Percentiles rank a stretch among this genome's conserved stretches.
phyloP scores from a whole-genome alignment of 306 rosid genomes.

The Purshia tridentata region DNA sequence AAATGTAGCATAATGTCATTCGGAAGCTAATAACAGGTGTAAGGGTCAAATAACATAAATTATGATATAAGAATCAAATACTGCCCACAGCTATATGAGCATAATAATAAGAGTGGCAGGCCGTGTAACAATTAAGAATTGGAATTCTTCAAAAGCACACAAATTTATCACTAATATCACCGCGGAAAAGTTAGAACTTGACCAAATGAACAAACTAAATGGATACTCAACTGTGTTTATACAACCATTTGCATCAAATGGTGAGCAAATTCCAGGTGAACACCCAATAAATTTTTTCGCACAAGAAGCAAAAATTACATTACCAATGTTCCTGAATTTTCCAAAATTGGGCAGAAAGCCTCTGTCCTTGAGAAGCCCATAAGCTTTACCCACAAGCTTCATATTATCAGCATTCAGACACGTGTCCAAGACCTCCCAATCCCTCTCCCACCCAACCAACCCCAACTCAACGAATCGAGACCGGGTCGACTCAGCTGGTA shows the following conservation, averaged over 20 bases:
- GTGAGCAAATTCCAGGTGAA: not conserved
- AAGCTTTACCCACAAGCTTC: slow-evolving; percentile 86
- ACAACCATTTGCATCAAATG: slow-evolving; percentile 4
- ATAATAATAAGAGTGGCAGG: no score
- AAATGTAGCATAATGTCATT: not conserved
- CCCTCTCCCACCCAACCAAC: slow-evolving; percentile 63
- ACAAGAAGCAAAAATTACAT: not conserved
- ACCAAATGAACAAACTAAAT: not conserved
- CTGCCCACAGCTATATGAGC: not conserved
- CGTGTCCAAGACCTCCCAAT: slow-evolving; percentile 91
- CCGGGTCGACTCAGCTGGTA: slow-evolving; percentile 37
- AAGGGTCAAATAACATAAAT: not conserved
- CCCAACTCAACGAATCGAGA: slow-evolving; percentile 51
- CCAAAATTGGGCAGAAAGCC: slow-evolving; percentile 89
- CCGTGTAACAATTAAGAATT: no score
- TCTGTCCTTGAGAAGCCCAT: slow-evolving; percentile 63
- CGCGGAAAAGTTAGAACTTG: not conserved
- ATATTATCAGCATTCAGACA: slow-evolving; percentile 94
- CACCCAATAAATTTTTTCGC: not conserved
- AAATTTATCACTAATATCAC: no score
- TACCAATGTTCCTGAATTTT: slow-evolving; percentile 87
- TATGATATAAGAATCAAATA: not conserved
- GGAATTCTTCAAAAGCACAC: no score
- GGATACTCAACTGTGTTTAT: not conserved
- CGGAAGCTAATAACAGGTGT: not conserved